phyloP scores from a whole-genome alignment of 352 stramenopile species.

The Synura sp. region DNA sequence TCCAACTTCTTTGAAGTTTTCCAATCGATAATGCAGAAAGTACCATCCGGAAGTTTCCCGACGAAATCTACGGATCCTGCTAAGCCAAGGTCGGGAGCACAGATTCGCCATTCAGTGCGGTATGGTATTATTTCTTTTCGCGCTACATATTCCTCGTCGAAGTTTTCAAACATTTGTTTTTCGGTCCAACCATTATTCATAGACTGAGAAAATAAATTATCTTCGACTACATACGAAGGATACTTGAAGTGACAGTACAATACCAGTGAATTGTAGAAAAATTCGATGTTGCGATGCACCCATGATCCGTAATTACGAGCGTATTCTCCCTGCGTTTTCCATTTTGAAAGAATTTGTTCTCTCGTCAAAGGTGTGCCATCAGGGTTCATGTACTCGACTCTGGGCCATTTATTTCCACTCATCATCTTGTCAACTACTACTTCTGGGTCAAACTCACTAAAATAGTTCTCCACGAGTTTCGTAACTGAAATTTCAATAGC shows the following conservation, averaged over 20 bases:
- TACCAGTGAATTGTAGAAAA: background rate
- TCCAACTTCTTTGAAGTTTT: background rate
- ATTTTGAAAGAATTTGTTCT: background rate
- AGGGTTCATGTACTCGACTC: background rate
- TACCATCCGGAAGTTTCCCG: background rate
- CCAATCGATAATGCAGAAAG: background rate
- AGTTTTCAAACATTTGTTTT: background rate
- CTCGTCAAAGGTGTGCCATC: background rate
- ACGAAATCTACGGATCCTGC: slow-evolving; percentile 10
- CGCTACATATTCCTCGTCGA: background rate
- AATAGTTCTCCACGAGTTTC: background rate
- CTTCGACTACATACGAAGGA: background rate
- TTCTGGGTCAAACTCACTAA: background rate
- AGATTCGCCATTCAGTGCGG: background rate
- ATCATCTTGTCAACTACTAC: background rate
- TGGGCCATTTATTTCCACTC: background rate
- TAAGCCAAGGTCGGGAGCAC: background rate
- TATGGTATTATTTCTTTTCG: background rate
- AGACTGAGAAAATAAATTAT: background rate
- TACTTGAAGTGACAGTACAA: no score
- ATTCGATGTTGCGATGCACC: background rate
- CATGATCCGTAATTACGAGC: background rate
- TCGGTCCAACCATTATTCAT: background rate
- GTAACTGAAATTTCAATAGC: background rate
- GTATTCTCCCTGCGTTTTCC: background rate